These are phyloP conservation scores for Cladosporium colombiae DNA, from an alignment of 2,329 filamentous ascomycete genomes.

Conservation along the genomic window DNA sequence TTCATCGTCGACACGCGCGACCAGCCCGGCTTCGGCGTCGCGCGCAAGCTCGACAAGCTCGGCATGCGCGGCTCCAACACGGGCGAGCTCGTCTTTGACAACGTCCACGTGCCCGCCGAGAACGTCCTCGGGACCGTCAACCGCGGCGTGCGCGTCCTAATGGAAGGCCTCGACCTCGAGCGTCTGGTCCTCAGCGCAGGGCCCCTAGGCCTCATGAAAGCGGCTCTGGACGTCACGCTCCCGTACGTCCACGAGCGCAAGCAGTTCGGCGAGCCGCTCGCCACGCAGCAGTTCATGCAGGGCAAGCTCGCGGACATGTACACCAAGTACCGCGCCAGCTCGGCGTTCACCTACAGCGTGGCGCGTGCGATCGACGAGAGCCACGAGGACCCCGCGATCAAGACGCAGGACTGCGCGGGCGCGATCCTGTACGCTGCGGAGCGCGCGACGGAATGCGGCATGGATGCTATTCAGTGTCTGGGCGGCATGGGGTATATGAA, in stretches of 20 bases:
- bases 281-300: conserved; percentile 89
- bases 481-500: conserved; percentile 96
- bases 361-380: conserved; percentile 75
- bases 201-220: conserved; percentile 92
- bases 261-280: conserved; percentile 85
- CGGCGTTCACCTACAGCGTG: conserved; percentile 85
- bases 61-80: conserved; percentile 98
- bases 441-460: conserved; percentile 78
- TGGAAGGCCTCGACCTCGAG: conserved; percentile 95
- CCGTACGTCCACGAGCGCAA: conserved; percentile 87
- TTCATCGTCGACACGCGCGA: conserved; percentile 76
- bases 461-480: conserved; percentile 88
- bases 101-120: conserved; percentile 81
- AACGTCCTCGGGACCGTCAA: conserved; percentile 80
- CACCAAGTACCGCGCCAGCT: conserved; percentile 80
- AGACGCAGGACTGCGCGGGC: conserved; percentile 90
- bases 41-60: conserved; percentile 93
- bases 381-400: conserved; percentile 52
- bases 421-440: conserved; percentile 93
- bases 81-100: conserved; percentile 87
- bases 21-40: conserved; percentile 76
- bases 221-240: conserved; percentile 78
- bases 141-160: conserved; percentile 83
- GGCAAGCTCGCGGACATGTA: conserved; percentile 97
- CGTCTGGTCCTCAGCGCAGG: conserved; percentile 88